Conservation (phyloP, 371 early-diverging fungal species). For the Mortierella sp. region DNA sequence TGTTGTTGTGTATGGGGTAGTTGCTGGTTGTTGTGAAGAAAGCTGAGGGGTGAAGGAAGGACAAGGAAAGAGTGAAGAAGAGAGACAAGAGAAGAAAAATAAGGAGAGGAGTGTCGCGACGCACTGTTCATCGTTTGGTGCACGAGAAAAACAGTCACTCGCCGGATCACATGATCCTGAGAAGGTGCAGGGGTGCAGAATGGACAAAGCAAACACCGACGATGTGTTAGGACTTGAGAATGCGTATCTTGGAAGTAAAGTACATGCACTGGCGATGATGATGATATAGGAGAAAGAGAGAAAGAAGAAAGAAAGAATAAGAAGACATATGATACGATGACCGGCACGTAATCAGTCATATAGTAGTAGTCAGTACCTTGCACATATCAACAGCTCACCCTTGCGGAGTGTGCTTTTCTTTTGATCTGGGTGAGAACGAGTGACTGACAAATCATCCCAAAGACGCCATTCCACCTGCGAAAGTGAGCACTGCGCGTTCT, state of each 20-base stretch:
- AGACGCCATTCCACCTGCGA: background rate
- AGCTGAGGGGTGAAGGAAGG: background rate
- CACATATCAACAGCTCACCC: too few species aligned
- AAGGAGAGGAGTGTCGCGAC: constrained; percentile 5
- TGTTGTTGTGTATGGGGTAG: background rate
- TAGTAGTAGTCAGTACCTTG: too few species aligned
- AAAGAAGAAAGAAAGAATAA: too few species aligned
- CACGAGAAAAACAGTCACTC: too few species aligned
- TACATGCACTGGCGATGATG: too few species aligned
- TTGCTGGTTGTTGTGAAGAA: background rate
- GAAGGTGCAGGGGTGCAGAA: background rate
- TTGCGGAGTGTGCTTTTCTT: too few species aligned
- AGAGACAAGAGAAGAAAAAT: background rate
- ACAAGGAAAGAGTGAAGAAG: background rate
- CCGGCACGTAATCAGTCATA: too few species aligned
- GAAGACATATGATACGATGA: too few species aligned
- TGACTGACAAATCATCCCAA: constrained; percentile 39
- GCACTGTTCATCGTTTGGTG: constrained; percentile 12
- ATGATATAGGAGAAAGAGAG: too few species aligned
- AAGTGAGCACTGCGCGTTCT: constrained; percentile 14
- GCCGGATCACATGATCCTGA: background rate
- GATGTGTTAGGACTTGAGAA: too few species aligned
- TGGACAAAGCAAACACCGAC: too few species aligned
- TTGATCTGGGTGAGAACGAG: background rate
- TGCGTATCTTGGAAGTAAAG: too few species aligned